Evolutionary conservation across 345 rosid genomes (phyloP).

Genomic region (Cardiospermum halicacabum): DNA sequence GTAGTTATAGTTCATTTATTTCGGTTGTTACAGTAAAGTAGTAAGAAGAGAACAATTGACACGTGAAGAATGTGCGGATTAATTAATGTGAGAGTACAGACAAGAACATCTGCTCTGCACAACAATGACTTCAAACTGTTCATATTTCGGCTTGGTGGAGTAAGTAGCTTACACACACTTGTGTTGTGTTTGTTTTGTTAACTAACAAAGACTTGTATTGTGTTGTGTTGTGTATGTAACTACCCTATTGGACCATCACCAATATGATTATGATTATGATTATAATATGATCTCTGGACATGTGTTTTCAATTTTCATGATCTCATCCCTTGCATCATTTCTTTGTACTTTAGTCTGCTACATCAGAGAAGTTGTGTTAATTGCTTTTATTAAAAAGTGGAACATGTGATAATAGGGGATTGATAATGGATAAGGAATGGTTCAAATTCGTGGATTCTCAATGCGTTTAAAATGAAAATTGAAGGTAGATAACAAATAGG

Average conservation of each 20-base stretch:
- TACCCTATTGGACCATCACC: no score
- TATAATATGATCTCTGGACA: background rate
- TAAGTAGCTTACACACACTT: background rate
- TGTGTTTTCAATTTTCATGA: background rate
- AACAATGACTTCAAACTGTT: background rate
- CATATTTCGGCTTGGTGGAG: conserved; percentile 1
- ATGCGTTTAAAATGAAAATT: no score
- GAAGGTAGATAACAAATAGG: no score
- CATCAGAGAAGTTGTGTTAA: background rate
- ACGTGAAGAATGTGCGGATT: background rate
- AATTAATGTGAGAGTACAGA: background rate
- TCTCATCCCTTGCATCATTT: conserved; percentile 9
- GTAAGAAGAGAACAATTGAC: no score
- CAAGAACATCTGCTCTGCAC: background rate
- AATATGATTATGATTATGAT: no score
- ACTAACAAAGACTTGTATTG: no score
- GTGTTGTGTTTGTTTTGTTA: no score
- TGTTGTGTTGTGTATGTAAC: background rate
- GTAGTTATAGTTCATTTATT: no score
- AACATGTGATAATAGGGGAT: no score
- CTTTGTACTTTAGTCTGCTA: background rate
- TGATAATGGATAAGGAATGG: no score
- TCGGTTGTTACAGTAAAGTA: no score
- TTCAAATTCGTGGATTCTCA: no score
- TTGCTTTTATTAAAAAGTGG: background rate